phyloP scores from a whole-genome alignment of 306 rosid species.

The Cajanus cajan region DNA sequence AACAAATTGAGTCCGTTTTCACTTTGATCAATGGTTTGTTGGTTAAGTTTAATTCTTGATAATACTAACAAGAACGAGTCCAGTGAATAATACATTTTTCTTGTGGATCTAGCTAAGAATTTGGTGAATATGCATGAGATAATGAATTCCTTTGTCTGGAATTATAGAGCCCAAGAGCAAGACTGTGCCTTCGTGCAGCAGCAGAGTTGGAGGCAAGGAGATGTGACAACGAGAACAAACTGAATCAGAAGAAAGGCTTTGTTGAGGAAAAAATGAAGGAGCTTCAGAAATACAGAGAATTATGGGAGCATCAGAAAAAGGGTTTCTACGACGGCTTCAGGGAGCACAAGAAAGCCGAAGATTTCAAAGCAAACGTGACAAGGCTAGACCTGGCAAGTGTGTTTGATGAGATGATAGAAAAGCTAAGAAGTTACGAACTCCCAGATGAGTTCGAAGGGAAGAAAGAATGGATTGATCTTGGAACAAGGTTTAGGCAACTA shows the following conservation, averaged over 20 bases:
- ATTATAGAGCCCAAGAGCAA: conserved; percentile 57
- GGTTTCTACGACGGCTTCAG: conserved; percentile 72
- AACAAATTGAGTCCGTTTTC: too few relatives aligned
- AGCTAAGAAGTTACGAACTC: conserved; percentile 48
- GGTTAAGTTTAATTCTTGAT: neutral
- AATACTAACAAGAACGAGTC: neutral
- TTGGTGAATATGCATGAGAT: neutral
- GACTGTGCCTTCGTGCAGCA: conserved; percentile 68
- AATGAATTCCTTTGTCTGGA: neutral
- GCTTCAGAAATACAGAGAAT: conserved; percentile 34
- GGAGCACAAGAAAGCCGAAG: conserved; percentile 37
- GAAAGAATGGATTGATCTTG: conserved; percentile 39
- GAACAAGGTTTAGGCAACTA: conserved; percentile 46
- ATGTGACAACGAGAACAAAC: neutral
- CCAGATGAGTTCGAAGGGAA: conserved; percentile 64
- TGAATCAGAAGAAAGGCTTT: neutral
- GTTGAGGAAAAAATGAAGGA: neutral
- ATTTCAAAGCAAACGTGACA: neutral
- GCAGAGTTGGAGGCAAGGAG: conserved; percentile 49
- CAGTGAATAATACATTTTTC: neutral
- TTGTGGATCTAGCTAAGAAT: neutral
- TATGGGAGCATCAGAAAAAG: neutral
- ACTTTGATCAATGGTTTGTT: too few relatives aligned
- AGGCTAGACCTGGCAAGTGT: neutral
- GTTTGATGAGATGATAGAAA: conserved; percentile 61